Evolutionary conservation across 1,284 basidiomycete species (phyloP).

Genomic region (Rhodotorula sp.): DNA sequence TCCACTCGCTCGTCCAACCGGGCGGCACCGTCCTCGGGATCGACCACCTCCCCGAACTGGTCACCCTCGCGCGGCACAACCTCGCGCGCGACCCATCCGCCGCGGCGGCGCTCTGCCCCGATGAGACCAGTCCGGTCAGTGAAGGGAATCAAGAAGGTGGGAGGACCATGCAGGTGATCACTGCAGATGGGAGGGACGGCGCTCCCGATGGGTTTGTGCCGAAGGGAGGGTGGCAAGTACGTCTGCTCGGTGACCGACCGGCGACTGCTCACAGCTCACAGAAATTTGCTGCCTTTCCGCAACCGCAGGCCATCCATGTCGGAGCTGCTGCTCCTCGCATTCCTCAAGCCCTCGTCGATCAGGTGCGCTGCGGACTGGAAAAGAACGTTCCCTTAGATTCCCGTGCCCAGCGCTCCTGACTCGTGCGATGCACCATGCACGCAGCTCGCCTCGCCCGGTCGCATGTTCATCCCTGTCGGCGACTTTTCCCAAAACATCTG

Average conservation of each 20-base stretch:
- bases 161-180: constrained; percentile 48
- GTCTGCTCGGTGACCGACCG: background rate
- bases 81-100: constrained; percentile 48
- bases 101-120: background rate
- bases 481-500: constrained; percentile 56
- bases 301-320: constrained; percentile 68
- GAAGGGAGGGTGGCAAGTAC: constrained; percentile 66
- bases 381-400: background rate
- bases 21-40: constrained; percentile 77
- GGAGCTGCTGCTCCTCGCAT: constrained; percentile 81
- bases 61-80: constrained; percentile 51
- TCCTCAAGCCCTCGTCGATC: constrained; percentile 69
- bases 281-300: constrained; percentile 46
- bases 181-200: constrained; percentile 80
- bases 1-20: constrained; percentile 66
- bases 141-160: background rate
- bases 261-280: background rate
- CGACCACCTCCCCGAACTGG: constrained; percentile 81
- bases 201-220: constrained; percentile 30
- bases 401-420: background rate
- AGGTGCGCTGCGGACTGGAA: background rate
- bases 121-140: background rate
- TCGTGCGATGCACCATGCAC: background rate
- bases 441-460: constrained; percentile 74
- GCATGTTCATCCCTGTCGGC: constrained; percentile 93